phyloP scores from a whole-genome alignment of 495 filamentous ascomycete genomes.

The Amniculicola lignicola region DNA sequence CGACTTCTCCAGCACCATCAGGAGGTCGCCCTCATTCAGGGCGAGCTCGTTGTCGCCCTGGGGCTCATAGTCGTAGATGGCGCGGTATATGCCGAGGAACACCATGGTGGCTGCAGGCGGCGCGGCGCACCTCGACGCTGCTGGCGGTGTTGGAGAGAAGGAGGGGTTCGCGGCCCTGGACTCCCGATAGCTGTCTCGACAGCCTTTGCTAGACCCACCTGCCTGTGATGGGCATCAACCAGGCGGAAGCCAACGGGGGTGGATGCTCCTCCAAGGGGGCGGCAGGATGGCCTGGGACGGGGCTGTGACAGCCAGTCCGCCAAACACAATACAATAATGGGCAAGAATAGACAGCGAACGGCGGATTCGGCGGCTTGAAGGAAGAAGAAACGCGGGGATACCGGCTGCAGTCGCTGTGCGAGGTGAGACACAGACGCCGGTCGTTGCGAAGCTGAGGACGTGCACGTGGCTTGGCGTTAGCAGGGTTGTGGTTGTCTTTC shows the following conservation, averaged over 20 bases:
- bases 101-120: slow-evolving; percentile 49
- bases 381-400: not conserved
- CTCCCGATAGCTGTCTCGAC: too few relatives aligned
- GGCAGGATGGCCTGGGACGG: not conserved
- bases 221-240: slow-evolving; percentile 28
- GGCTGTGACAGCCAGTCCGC: slow-evolving; percentile 6
- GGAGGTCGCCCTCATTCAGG: slow-evolving; percentile 82
- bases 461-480: too few relatives aligned
- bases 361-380: not conserved
- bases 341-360: not conserved
- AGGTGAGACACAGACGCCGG: slow-evolving; percentile 14
- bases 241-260: slow-evolving; percentile 19
- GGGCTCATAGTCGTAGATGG: slow-evolving; percentile 89
- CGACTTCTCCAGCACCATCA: slow-evolving; percentile 90
- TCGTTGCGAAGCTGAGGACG: slow-evolving; percentile 8
- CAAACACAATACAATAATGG: not conserved
- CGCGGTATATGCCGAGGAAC: slow-evolving; percentile 89
- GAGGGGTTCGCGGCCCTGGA: too few relatives aligned
- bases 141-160: not conserved
- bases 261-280: slow-evolving; percentile 13
- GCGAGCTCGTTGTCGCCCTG: slow-evolving; percentile 84
- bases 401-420: not conserved
- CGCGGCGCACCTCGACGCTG: slow-evolving; percentile 15
- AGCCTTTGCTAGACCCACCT: too few relatives aligned
- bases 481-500: too few relatives aligned